Evolutionary conservation across 495 filamentous ascomycete genomes (phyloP).

Genomic region (Penicillium cinerascens): DNA sequence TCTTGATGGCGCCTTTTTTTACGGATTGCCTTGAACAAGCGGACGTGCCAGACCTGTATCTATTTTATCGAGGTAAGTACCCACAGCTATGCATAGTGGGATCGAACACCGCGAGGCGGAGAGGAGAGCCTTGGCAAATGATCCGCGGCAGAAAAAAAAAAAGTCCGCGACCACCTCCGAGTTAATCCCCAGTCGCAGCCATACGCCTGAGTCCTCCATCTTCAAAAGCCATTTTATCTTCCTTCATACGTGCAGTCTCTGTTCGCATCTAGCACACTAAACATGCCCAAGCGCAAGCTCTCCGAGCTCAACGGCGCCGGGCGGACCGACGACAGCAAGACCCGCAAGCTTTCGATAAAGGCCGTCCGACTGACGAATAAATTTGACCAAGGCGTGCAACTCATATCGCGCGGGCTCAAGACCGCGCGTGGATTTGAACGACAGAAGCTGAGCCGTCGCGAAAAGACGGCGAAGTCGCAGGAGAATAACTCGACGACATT

Average conservation of each 20-base stretch:
- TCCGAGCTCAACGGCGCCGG: slow-evolving; percentile 33
- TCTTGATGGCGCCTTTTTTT: too few species aligned
- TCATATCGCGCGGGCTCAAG: slow-evolving; percentile 68
- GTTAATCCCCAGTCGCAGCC: too few species aligned
- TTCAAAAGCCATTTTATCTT: too few species aligned
- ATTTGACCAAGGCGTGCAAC: slow-evolving; percentile 54
- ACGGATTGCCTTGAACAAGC: too few species aligned
- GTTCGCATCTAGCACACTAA: too few species aligned
- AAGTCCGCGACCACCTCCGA: neutral
- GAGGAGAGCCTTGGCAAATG: slow-evolving; percentile 24
- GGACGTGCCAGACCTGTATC: too few species aligned
- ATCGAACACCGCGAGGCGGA: slow-evolving; percentile 9
- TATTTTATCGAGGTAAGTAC: neutral
- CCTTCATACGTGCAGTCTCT: neutral
- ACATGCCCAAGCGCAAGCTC: slow-evolving; percentile 51
- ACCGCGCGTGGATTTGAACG: slow-evolving; percentile 84
- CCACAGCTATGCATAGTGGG: neutral
- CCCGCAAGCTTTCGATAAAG: slow-evolving; percentile 33
- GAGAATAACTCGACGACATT: slow-evolving; percentile 30
- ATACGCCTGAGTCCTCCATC: too few species aligned
- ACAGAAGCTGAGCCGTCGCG: slow-evolving; percentile 76
- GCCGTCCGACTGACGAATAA: slow-evolving; percentile 47
- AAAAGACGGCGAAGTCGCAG: slow-evolving; percentile 61
- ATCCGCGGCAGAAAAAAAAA: slow-evolving; percentile 25
- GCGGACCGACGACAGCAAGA: too few species aligned